A percentile compares a stretch with the other conserved stretches of the same genome.
Evolutionary conservation across 208 protist species (phyloP).

Genomic region (Leishmania major): DNA sequence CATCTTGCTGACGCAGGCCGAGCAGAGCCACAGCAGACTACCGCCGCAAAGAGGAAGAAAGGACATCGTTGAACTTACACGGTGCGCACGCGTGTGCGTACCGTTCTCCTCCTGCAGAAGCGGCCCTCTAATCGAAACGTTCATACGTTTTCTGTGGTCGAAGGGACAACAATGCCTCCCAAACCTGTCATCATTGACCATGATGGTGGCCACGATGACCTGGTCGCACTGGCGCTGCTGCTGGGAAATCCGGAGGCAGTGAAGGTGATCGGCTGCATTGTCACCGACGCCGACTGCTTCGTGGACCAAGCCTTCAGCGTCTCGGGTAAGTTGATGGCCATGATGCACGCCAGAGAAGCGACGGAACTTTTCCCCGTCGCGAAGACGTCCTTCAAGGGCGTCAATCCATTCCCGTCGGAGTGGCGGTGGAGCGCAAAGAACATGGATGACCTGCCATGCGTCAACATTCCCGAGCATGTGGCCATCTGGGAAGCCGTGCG

Average conservation of each 20-base stretch:
- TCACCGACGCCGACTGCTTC: conserved; percentile 88
- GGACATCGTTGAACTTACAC: background rate
- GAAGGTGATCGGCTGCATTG: conserved; percentile 78
- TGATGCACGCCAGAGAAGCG: conserved; percentile 54
- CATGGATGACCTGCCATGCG: conserved; percentile 84
- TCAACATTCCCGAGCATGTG: conserved; percentile 68
- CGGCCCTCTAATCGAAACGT: background rate
- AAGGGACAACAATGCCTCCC: conserved; percentile 10
- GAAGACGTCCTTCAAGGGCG: conserved; percentile 67
- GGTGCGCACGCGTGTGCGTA: too few species aligned
- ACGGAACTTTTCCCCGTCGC: conserved; percentile 71
- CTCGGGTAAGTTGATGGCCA: conserved; percentile 79
- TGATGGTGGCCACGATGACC: conserved; percentile 87
- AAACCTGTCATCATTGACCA: conserved; percentile 88
- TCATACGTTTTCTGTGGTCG: background rate
- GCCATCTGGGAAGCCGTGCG: conserved; percentile 54
- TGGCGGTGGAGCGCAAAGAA: conserved; percentile 86
- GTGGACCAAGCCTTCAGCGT: conserved; percentile 73
- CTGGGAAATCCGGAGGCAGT: conserved; percentile 75
- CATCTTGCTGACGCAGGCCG: background rate
- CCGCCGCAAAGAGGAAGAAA: background rate
- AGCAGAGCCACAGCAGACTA: background rate
- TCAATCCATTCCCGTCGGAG: conserved; percentile 84
- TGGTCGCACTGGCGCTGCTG: conserved; percentile 78
- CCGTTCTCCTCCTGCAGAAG: background rate